Evolutionary conservation across 805 yeast species (phyloP), one percentile per base, ranked within the genome.

Genomic region (Candida railenensis): DNA sequence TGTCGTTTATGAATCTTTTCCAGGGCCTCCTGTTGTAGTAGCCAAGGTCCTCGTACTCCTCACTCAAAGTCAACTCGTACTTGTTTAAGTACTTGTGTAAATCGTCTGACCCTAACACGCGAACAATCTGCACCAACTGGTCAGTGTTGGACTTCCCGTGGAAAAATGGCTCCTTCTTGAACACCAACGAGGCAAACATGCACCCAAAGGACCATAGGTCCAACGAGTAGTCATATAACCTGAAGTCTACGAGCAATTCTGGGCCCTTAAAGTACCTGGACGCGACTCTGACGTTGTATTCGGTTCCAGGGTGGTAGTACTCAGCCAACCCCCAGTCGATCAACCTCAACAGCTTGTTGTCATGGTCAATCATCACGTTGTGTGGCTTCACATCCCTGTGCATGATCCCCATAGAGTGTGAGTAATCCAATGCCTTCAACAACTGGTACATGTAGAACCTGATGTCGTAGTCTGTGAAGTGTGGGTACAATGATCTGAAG

Each of bases 321-420:
- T 91, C 97, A 7, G 97, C 97, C 44, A 91, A 70, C 5, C 97
- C 97, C 97, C 97, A 91, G 66, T 91, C 97, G 45, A 91, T 90
- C 53, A 90, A 77, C 52, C 96, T 78, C 55, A 91, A 69, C 58
- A 79, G 81, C 64, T 71, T 82, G 51, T 75, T 77, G 49, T 76
- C 70, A 46, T 88, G 96, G 65, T 91, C 97, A 55, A 91, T 91
- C 96, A 91, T 91, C 52, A 91, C 87, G 65, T 91, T 91, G 59
- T 91, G 96, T 9, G 97, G 97, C 66, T 91, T 91, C 46, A 91
- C 96, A 66, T 91, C 97, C 62, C 97, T 77, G 62, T 91, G 97
- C 83, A 91, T 90, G 50, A 91, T 89, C 19, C 97, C 97, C 89
- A 87, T 87, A 11, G 96, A 87, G 67, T 91, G 97, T 34, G 91